Evolutionary conservation across 2,329 filamentous ascomycete genomes (phyloP).

Genomic region (Aspergillus calidoustus): DNA sequence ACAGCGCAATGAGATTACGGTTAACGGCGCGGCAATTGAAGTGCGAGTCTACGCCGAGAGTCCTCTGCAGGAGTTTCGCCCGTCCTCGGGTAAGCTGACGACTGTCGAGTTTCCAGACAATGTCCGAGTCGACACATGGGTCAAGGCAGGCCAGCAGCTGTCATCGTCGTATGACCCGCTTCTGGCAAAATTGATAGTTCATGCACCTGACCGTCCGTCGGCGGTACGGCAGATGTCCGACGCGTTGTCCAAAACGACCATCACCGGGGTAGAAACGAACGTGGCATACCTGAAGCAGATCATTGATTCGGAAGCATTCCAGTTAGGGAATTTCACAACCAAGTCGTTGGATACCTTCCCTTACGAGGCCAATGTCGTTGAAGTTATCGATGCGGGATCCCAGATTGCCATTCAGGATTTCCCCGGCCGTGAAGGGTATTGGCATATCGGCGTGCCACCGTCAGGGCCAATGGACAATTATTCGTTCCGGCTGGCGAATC

Average conservation of each 20-base stretch:
- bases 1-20: conserved; percentile 29
- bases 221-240: neutral
- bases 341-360: conserved; percentile 8
- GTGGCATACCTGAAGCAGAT: conserved; percentile 1
- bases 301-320: neutral
- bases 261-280: conserved; percentile 8
- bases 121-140: neutral
- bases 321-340: conserved; percentile 1
- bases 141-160: neutral
- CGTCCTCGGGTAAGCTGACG: neutral
- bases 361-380: conserved; percentile 3
- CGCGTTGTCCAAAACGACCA: conserved; percentile 1
- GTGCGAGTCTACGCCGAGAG: conserved; percentile 50
- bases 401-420: conserved; percentile 1
- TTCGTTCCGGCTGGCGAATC: conserved; percentile 6
- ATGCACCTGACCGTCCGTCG: neutral
- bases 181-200: conserved; percentile 12
- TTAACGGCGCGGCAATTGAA: conserved; percentile 45
- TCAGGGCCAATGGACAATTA: conserved; percentile 10
- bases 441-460: conserved; percentile 7
- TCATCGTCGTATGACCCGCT: conserved; percentile 8
- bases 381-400: conserved; percentile 5
- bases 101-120: conserved; percentile 19
- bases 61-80: conserved; percentile 30
- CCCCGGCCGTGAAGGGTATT: conserved; percentile 1